A percentile compares a stretch with the other conserved stretches of the same genome.
Evolutionary conservation across 78 protist species (phyloP).

Genomic region (Goniomonas avonlea): DNA sequence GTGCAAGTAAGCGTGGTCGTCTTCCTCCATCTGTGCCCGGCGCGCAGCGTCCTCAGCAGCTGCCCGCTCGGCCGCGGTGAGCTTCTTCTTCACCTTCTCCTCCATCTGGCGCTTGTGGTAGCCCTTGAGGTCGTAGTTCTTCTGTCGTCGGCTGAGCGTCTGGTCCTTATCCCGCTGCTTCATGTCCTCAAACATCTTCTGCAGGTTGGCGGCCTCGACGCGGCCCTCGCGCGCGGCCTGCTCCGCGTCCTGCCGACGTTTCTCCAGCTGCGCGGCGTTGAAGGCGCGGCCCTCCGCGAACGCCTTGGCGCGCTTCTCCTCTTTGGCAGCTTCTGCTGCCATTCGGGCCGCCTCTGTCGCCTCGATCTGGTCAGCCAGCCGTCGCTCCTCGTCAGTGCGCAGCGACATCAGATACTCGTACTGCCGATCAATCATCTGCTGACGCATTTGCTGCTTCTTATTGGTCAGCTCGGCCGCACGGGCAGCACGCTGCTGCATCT

Average conservation of each 20-base stretch:
- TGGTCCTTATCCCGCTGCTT: background rate
- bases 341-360: slow-evolving; percentile 5
- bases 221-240: background rate
- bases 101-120: background rate
- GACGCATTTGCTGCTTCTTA: slow-evolving; percentile 4
- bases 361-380: background rate
- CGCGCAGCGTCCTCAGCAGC: too few species aligned
- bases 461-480: slow-evolving; percentile 6
- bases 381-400: slow-evolving; percentile 4
- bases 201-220: background rate
- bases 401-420: background rate
- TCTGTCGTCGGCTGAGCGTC: background rate
- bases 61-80: too few species aligned
- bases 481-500: background rate
- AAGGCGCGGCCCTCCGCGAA: too few species aligned
- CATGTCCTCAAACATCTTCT: background rate
- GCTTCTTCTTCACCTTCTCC: background rate
- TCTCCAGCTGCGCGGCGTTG: background rate
- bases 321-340: background rate
- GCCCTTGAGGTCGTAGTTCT: background rate
- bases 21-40: too few species aligned
- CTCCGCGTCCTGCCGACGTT: background rate
- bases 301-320: background rate
- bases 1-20: too few species aligned
- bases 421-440: slow-evolving; percentile 15